Conservation (phyloP, 345 rosid species). For the Lumnitzera racemosa region DNA sequence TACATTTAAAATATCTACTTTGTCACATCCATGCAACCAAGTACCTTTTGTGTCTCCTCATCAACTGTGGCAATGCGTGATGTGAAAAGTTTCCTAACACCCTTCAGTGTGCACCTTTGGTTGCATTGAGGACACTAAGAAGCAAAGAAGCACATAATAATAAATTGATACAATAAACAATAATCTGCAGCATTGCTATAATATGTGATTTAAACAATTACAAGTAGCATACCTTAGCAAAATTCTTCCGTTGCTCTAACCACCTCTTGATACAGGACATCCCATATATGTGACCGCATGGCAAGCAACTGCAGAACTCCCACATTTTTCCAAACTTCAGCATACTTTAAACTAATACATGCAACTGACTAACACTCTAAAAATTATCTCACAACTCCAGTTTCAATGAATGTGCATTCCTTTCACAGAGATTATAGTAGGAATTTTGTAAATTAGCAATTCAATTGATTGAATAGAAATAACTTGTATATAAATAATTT, state of each 20-base stretch:
- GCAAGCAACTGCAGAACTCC: constrained; percentile 59
- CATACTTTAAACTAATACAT: too few species aligned
- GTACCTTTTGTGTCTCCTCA: constrained; percentile 64
- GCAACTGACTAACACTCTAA: too few species aligned
- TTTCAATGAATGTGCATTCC: too few species aligned
- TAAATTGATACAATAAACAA: too few species aligned
- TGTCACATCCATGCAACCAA: too few species aligned
- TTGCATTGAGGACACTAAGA: constrained; percentile 89
- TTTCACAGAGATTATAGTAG: too few species aligned
- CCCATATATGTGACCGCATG: constrained; percentile 90
- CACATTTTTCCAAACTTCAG: not conserved
- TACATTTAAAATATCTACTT: too few species aligned
- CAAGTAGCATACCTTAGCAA: constrained; percentile 44
- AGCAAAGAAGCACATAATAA: constrained; percentile 2
- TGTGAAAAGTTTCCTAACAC: constrained; percentile 64
- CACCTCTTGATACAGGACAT: constrained; percentile 71
- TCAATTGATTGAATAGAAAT: too few species aligned
- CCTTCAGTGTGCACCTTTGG: constrained; percentile 40
- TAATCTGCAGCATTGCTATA: not conserved
- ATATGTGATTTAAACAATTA: constrained; percentile 5
- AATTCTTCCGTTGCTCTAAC: constrained; percentile 42
- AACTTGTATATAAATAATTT: too few species aligned
- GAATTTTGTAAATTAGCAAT: too few species aligned
- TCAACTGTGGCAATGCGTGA: constrained; percentile 68
- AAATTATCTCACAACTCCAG: too few species aligned